Base-by-base conservation (phyloP, 208 protist species). In the Crithidia sp. region DNA sequence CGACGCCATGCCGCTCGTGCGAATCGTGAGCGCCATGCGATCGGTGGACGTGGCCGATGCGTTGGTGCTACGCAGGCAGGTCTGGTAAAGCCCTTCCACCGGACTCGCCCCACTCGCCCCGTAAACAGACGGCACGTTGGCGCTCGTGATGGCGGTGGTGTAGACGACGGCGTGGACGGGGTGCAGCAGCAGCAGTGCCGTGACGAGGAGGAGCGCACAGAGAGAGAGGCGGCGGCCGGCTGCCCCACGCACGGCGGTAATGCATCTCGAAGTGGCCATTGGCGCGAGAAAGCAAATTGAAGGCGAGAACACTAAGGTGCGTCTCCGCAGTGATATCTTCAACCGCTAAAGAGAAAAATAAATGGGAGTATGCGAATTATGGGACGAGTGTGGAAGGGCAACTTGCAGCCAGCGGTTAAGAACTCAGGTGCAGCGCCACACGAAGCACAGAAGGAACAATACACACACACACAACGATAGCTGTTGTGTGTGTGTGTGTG, bases 101-200 rank as follows among this genome's bases (percentile, higher is more conserved):
- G 40, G n/a, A 7, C 41, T 59, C 16, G n/a, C 0, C 45, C 45
- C 45, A 37, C 36, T 28, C 37, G 57, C 14, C 17, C 16, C 37
- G 50, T n/a, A 67, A 8, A 41, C 50, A 39, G 52, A 28, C 6
- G 52, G 64, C 7, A 10, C 52, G n/a, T 68, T 59, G 2, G 37
- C 12, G 13, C 39, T 3, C 4, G 64, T 16, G 37, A 59, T 49
- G 36, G 52, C 39, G 52, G 52, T 49, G 28, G 64, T 68, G 40
- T 59, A 68, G 50, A 68, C 16, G n/a, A 45, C 64, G 5, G 39
- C 64, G 39, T 49, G 37, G 2, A 40, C 64, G 47, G 36, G 36
- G 13, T 55, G 47, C 4, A 28, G 36, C 6, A 16, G 16, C 39
- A 14, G n/a, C 8, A 49, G 14, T 3, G 52, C 19, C 47, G 37